phyloP scores from a whole-genome alignment of 1,284 basidiomycete species.

The Cutaneotrichosporon mucoides region DNA sequence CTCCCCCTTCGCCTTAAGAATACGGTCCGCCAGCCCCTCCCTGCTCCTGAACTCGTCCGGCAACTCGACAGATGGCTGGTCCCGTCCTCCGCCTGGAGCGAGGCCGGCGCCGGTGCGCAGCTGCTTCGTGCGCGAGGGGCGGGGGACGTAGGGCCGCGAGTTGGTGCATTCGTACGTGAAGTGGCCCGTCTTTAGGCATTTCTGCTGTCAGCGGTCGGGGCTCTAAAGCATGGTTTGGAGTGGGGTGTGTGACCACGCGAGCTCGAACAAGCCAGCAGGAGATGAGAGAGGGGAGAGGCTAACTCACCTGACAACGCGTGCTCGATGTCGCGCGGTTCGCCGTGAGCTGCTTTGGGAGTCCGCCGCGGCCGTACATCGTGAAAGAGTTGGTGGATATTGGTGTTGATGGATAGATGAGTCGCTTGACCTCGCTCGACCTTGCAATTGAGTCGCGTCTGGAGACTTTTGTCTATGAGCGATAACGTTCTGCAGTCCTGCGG shows the following conservation, averaged over 20 bases:
- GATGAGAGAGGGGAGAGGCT: not conserved
- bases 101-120: slow-evolving; percentile 19
- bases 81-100: slow-evolving; percentile 24
- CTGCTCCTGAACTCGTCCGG: slow-evolving; percentile 48
- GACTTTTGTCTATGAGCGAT: too few species aligned
- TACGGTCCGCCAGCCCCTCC: slow-evolving; percentile 43
- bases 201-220: slow-evolving; percentile 31
- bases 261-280: too few species aligned
- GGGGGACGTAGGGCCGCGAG: slow-evolving; percentile 40
- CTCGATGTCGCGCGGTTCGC: slow-evolving; percentile 35
- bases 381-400: too few species aligned
- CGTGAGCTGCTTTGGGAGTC: slow-evolving; percentile 36
- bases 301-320: slow-evolving; percentile 45
- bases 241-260: too few species aligned
- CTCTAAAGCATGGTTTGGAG: too few species aligned
- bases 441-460: too few species aligned
- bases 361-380: slow-evolving; percentile 27
- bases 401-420: too few species aligned
- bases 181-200: slow-evolving; percentile 47
- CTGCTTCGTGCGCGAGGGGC: slow-evolving; percentile 43
- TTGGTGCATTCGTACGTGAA: slow-evolving; percentile 49
- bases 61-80: slow-evolving; percentile 40
- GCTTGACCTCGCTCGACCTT: too few species aligned
- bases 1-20: slow-evolving; percentile 44
- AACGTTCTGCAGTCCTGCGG: too few species aligned